Conservation (phyloP, 78 protist species). For the Dictyostelium discoideum region DNA sequence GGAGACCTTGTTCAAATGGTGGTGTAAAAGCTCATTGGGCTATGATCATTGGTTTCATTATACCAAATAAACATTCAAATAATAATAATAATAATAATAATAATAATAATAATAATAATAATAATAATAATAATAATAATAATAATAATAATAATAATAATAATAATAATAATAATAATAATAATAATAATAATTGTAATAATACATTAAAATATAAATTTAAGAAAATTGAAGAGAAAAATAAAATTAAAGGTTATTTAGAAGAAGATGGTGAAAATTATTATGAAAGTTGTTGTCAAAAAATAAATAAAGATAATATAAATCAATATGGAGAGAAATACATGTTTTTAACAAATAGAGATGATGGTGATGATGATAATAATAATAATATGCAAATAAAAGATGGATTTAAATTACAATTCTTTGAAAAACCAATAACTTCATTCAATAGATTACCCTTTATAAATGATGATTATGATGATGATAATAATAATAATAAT, state of each 20-base stretch:
- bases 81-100: too few species aligned
- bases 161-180: background rate
- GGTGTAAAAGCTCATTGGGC: constrained; percentile 68
- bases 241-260: background rate
- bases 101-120: background rate
- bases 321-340: background rate
- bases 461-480: background rate
- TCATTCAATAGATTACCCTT: background rate
- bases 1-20: constrained; percentile 33
- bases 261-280: background rate
- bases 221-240: background rate
- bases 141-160: constrained; percentile 2
- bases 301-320: background rate
- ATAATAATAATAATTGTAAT: background rate
- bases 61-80: constrained; percentile 4
- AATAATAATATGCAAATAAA: background rate
- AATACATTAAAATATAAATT: background rate
- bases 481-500: background rate
- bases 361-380: background rate
- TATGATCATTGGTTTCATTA: constrained; percentile 38
- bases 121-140: constrained; percentile 2
- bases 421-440: background rate
- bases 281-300: background rate
- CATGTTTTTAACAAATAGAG: background rate
- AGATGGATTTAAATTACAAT: background rate